Conservation (phyloP, 2,329 filamentous ascomycete genomes). For the Pseudonectria buxi region DNA sequence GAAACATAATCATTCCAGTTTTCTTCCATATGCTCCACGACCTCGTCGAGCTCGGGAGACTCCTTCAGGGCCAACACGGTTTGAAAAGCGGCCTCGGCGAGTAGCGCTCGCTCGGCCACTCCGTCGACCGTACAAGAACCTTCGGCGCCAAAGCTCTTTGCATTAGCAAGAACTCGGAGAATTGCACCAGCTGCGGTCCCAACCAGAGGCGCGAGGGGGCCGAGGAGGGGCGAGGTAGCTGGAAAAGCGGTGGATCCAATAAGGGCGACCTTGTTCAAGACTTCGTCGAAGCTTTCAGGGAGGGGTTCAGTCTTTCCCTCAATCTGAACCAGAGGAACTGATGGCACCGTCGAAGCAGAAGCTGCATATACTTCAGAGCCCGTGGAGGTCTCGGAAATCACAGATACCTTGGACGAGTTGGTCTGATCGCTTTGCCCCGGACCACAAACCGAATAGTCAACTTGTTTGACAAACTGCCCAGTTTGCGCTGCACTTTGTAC, state of each 20-base stretch:
- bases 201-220: conserved; percentile 6
- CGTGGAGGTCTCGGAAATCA: no score
- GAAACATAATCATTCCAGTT: conserved; percentile 5
- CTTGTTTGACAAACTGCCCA: no score
- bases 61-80: conserved; percentile 10
- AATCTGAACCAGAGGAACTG: background rate
- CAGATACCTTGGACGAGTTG: background rate
- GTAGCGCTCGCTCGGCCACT: conserved; percentile 13
- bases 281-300: conserved; percentile 15
- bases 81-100: conserved; percentile 16
- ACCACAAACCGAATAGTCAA: no score
- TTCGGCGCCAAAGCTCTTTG: background rate
- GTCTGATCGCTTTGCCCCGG: background rate
- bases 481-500: background rate
- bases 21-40: conserved; percentile 7
- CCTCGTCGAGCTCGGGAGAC: conserved; percentile 1
- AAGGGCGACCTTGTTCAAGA: conserved; percentile 10
- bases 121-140: conserved; percentile 1
- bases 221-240: conserved; percentile 5
- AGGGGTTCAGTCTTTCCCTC: conserved; percentile 1
- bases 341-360: background rate
- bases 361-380: background rate
- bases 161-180: conserved; percentile 2
- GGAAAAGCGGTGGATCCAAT: conserved; percentile 4
- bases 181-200: conserved; percentile 5